phyloP scores from a whole-genome alignment of 257 asterid species.

The Ocimum tenuiflorum region DNA sequence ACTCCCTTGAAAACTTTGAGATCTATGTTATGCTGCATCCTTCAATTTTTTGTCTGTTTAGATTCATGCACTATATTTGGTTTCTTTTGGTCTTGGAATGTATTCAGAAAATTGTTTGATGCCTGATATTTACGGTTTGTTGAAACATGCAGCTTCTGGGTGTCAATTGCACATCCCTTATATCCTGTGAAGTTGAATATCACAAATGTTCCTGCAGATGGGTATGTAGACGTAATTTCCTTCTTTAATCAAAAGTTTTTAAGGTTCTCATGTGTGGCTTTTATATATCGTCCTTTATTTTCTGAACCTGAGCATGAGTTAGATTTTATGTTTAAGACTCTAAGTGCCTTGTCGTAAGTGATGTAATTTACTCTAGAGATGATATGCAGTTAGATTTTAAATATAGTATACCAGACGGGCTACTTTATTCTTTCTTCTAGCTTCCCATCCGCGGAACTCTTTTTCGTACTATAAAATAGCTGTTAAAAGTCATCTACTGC shows the following conservation, averaged over 20 bases:
- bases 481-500: slow-evolving; percentile 1
- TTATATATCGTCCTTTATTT: not conserved
- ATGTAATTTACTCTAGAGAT: slow-evolving; percentile 1
- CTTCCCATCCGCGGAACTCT: not conserved
- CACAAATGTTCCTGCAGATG: slow-evolving; percentile 65
- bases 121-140: slow-evolving; percentile 12
- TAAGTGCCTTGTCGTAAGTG: not conserved
- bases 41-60: not conserved
- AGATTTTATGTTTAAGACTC: slow-evolving; percentile 5
- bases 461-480: not conserved
- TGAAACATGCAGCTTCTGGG: slow-evolving; percentile 67
- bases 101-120: not conserved
- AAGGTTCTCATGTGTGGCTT: not conserved
- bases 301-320: slow-evolving; percentile 4
- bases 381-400: not conserved
- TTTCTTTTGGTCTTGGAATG: not conserved
- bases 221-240: slow-evolving; percentile 44
- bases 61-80: slow-evolving; percentile 1
- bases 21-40: not conserved
- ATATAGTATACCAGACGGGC: not conserved
- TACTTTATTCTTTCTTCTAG: not conserved
- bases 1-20: not conserved
- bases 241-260: slow-evolving; percentile 2
- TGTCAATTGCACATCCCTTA: slow-evolving; percentile 60
- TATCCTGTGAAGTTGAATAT: slow-evolving; percentile 62